phyloP scores from a whole-genome alignment of 2,329 filamentous ascomycete species.

The Emergomyces pasteurianus region DNA sequence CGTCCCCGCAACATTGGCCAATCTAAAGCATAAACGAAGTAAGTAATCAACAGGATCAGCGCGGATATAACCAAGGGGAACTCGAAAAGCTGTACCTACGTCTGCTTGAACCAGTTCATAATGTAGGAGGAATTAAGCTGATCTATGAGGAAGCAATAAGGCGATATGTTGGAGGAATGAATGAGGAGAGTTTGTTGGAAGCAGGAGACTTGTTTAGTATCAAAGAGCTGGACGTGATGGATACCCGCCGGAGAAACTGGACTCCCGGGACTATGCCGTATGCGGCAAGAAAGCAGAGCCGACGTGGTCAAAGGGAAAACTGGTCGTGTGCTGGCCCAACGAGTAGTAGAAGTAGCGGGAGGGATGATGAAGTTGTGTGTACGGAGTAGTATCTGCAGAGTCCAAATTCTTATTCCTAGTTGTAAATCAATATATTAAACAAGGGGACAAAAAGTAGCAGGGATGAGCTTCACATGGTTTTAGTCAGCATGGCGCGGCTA shows the following conservation, averaged over 20 bases:
- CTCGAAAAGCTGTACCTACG: conserved; percentile 47
- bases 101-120: conserved; percentile 93
- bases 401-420: not conserved
- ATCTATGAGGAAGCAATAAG: not conserved
- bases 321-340: not conserved
- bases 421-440: not conserved
- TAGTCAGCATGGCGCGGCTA: not conserved
- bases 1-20: conserved; percentile 76
- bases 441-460: not conserved
- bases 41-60: conserved; percentile 7
- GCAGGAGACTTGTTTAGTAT: not conserved
- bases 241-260: not conserved
- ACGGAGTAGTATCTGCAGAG: too few species aligned
- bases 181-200: not conserved
- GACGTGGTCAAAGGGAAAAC: not conserved
- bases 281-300: not conserved
- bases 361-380: not conserved
- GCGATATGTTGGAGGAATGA: not conserved
- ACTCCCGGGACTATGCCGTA: not conserved
- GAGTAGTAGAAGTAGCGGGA: not conserved
- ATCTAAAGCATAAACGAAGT: conserved; percentile 30
- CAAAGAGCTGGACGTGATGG: not conserved
- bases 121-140: conserved; percentile 38
- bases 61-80: conserved; percentile 2
- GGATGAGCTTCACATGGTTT: not conserved